A percentile compares a stretch with the other conserved stretches of the same genome.
These are phyloP conservation scores for Cystobasidium slooffiae DNA, from an alignment of 1,284 basidiomycete species.

Conservation along the genomic window DNA sequence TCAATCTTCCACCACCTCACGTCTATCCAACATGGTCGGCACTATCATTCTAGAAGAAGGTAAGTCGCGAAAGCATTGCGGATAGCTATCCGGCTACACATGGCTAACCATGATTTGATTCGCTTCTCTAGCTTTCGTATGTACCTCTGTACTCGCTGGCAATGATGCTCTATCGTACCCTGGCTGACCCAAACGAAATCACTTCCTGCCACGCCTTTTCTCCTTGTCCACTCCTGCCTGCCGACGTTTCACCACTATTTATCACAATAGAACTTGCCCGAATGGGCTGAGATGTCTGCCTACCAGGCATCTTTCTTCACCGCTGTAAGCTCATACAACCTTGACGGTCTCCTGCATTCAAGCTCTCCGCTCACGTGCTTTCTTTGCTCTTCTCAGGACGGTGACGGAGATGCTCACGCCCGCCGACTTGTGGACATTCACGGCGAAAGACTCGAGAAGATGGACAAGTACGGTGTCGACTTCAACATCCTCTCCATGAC, in stretches of 20 bases:
- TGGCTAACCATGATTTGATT: not conserved
- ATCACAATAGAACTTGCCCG: slow-evolving; percentile 43
- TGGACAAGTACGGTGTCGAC: slow-evolving; percentile 52
- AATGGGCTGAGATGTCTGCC: slow-evolving; percentile 46
- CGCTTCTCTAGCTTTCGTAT: not conserved
- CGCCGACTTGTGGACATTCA: slow-evolving; percentile 50
- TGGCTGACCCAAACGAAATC: not conserved
- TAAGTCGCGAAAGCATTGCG: not conserved
- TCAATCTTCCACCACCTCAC: not conserved
- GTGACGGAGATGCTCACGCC: slow-evolving; percentile 44
- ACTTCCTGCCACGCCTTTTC: not conserved
- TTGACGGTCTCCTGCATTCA: not conserved
- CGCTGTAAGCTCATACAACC: not conserved
- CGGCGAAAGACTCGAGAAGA: slow-evolving; percentile 52
- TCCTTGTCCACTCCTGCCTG: not conserved
- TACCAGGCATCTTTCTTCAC: slow-evolving; percentile 47
- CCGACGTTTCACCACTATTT: not conserved
- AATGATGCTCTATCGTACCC: not conserved
- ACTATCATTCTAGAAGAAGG: slow-evolving; percentile 45
- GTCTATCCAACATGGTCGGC: slow-evolving; percentile 39
- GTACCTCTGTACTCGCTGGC: not conserved
- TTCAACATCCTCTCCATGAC: slow-evolving; percentile 54
- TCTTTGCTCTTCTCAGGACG: slow-evolving; percentile 16
- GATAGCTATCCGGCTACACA: not conserved
- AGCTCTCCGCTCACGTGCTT: slow-evolving; percentile 2